These are phyloP conservation scores for Leccinum boreale DNA, from an alignment of 768 basidiomycete species.

Conservation along the genomic window DNA sequence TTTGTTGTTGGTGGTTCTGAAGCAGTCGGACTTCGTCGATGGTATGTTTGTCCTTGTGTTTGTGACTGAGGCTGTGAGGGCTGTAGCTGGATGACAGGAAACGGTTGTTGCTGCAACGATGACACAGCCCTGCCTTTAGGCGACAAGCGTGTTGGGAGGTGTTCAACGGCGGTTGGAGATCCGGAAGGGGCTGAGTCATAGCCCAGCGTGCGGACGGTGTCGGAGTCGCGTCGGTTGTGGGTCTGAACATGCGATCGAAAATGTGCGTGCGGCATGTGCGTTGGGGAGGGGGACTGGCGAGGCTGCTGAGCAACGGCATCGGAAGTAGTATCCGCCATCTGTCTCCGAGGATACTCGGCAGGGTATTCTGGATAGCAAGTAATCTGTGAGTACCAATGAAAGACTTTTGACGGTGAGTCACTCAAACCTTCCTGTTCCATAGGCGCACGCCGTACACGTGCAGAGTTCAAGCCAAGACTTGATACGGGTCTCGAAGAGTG, in stretches of 20 bases:
- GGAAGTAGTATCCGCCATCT: constrained; percentile 6
- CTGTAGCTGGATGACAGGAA: constrained; percentile 24
- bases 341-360: constrained; percentile 23
- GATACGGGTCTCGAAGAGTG: constrained; percentile 40
- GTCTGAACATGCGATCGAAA: constrained; percentile 32
- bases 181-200: constrained; percentile 38
- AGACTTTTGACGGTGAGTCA: constrained; percentile 9
- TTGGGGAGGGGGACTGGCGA: constrained; percentile 56
- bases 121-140: constrained; percentile 26
- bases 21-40: constrained; percentile 67
- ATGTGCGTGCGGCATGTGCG: constrained; percentile 33
- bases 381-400: constrained; percentile 8
- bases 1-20: constrained; percentile 55
- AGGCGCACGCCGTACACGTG: constrained; percentile 39
- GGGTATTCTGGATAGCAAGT: constrained; percentile 22
- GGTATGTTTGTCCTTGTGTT: constrained; percentile 38
- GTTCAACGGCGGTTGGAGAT: constrained; percentile 55
- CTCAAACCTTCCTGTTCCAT: constrained; percentile 44
- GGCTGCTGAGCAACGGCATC: constrained; percentile 27
- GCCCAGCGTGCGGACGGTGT: constrained; percentile 59
- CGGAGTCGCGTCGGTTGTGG: constrained; percentile 73
- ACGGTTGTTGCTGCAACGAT: constrained; percentile 25
- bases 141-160: constrained; percentile 28
- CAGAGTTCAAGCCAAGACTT: constrained; percentile 39
- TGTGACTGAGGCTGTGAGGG: constrained; percentile 21